phyloP scores from a whole-genome alignment of 1,139 yeast species.

The Geotrichum siamense region DNA sequence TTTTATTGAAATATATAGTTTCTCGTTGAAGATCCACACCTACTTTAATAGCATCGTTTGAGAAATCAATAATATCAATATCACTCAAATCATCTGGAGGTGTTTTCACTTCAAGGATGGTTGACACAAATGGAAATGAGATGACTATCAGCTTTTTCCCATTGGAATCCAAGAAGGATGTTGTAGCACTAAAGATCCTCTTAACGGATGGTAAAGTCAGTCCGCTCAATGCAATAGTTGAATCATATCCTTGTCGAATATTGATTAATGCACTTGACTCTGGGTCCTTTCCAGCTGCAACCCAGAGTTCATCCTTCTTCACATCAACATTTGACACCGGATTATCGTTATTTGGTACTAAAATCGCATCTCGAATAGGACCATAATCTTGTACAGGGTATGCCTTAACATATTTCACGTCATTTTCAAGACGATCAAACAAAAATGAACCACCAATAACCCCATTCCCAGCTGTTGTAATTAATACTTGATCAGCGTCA shows the following conservation, averaged over 20 bases:
- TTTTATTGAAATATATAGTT: not conserved
- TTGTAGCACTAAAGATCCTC: constrained; percentile 6
- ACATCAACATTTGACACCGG: not conserved
- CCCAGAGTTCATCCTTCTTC: not conserved
- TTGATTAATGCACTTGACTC: constrained; percentile 10
- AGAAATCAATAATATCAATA: constrained; percentile 10
- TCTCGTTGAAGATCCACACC: not conserved
- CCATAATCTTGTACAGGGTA: constrained; percentile 11
- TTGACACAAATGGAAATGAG: constrained; percentile 10
- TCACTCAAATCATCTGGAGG: constrained; percentile 3
- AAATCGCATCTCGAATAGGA: constrained; percentile 10
- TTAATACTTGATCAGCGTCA: constrained; percentile 11
- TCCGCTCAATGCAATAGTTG: constrained; percentile 11
- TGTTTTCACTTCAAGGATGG: constrained; percentile 3
- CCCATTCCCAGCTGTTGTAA: constrained; percentile 13
- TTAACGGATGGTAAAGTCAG: constrained; percentile 7
- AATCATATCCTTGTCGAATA: constrained; percentile 8
- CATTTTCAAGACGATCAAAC: constrained; percentile 1
- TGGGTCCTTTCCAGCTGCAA: constrained; percentile 9
- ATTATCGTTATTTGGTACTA: not conserved
- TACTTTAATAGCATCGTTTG: not conserved
- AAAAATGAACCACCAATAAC: constrained; percentile 14
- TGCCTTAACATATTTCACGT: constrained; percentile 6
- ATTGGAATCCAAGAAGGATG: too few relatives aligned
- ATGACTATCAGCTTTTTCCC: constrained; percentile 1